Base-by-base conservation (phyloP, 345 rosid genomes). In the Syzygium oleosum region DNA sequence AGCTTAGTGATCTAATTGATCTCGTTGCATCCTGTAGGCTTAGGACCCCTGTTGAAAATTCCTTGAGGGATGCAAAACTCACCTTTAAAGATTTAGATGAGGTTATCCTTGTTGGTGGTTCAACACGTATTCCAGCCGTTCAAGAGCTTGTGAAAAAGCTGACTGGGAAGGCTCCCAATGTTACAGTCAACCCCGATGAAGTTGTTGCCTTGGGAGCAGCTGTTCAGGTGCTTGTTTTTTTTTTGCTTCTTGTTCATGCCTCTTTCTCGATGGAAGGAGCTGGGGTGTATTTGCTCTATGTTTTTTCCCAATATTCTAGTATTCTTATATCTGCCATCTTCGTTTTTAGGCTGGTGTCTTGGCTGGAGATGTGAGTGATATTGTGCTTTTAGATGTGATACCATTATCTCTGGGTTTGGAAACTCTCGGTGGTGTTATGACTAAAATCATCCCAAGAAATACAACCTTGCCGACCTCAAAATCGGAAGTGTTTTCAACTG, bases 121-220 rank as follows among this genome's bases (percentile, higher is more conserved):
- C 99, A 61, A 98, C 99, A 51, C 98, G 99, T 54, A 98, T 98
- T 78, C 99, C 98, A 54, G 98, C 99, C 87, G 99, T 98, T 52
- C 99, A 96, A 91, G 97, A 93, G 90, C 95, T 98, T 38, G 99
- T 96, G 52, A 96, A 93, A 94, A 96, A 95, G 93, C 41, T 96
- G 91, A 98, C 98, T 7, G 97, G 98, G 80, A 98, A 95, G 90
- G 99, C 96, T 27, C 99, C 99, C 21, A 98, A 98, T 89, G 98
- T 98, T 88, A 94, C 99, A 0, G 99, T 98, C 29, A 98, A 98
- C 87, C 99, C 99, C 6, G 99, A 98, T 87, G 99, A 98, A 90
- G 99, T 98, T 88, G 99, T 98, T 85, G 99, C 99, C 79, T 90
- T 98, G 6, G 99, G 99, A 49, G 99, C 99, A 91, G 99, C 99